Conservation (phyloP, 2,329 filamentous ascomycete genomes). For the Hypoxylon sp. region DNA sequence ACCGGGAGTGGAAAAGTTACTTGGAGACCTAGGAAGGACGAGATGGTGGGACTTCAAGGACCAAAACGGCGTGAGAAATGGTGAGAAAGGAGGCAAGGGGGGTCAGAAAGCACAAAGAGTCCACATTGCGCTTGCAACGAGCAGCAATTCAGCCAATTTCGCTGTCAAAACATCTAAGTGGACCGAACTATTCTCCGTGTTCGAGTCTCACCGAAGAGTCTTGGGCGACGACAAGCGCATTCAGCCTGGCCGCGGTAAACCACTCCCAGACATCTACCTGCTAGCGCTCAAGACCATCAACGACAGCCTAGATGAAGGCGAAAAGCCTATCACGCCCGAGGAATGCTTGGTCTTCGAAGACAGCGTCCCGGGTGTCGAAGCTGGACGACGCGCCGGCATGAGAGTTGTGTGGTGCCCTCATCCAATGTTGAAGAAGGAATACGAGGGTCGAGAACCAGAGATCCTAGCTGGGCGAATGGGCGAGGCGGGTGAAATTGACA, state of each 20-base stretch:
- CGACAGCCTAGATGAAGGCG: constrained; percentile 73
- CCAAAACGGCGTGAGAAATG: constrained; percentile 47
- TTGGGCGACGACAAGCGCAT: constrained; percentile 90
- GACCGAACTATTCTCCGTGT: constrained; percentile 72
- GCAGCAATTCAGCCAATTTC: constrained; percentile 80
- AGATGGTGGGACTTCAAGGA: constrained; percentile 63
- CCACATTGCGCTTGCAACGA: constrained; percentile 89
- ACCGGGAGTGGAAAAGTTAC: constrained; percentile 80
- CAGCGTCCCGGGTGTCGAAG: constrained; percentile 91
- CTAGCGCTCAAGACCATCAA: constrained; percentile 90
- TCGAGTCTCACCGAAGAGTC: constrained; percentile 79
- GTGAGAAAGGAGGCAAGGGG: constrained; percentile 50
- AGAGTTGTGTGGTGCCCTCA: constrained; percentile 94
- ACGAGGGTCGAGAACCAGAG: constrained; percentile 80
- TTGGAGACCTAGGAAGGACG: constrained; percentile 71
- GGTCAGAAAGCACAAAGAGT: constrained; percentile 63
- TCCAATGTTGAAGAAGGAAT: constrained; percentile 81
- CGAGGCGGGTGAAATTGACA: constrained; percentile 70
- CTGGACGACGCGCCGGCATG: constrained; percentile 93
- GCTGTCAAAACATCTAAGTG: constrained; percentile 80
- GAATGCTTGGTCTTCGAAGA: constrained; percentile 98
- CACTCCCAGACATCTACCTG: constrained; percentile 93
- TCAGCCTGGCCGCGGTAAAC: constrained; percentile 86
- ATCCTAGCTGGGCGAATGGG: constrained; percentile 88
- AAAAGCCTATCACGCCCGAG: constrained; percentile 78